These are phyloP conservation scores for Neoboletus magnificus DNA, from an alignment of 768 basidiomycete genomes.

Conservation along the genomic window DNA sequence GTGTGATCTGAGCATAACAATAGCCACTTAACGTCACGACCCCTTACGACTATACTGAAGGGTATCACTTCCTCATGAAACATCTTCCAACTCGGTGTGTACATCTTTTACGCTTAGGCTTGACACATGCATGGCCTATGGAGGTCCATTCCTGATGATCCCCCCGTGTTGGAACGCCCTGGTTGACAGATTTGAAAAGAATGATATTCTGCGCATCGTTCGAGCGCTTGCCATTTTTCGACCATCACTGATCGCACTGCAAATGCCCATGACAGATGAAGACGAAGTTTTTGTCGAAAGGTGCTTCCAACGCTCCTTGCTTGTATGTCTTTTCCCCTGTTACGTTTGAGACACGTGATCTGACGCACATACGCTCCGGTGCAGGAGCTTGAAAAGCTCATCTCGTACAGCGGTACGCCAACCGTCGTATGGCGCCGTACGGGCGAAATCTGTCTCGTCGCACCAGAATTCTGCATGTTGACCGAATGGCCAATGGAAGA, in stretches of 20 bases:
- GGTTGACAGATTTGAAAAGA: slow-evolving; percentile 83
- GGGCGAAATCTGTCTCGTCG: slow-evolving; percentile 95
- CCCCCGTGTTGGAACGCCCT: slow-evolving; percentile 31
- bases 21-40: slow-evolving; percentile 58
- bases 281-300: slow-evolving; percentile 96
- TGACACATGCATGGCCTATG: slow-evolving; percentile 40
- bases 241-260: slow-evolving; percentile 94
- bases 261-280: slow-evolving; percentile 95
- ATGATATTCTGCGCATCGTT: slow-evolving; percentile 91
- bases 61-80: slow-evolving; percentile 96
- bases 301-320: slow-evolving; percentile 89
- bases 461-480: slow-evolving; percentile 93
- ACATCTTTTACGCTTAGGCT: slow-evolving; percentile 31
- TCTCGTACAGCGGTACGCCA: slow-evolving; percentile 95
- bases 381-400: slow-evolving; percentile 94
- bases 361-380: not conserved
- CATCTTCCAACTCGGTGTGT: slow-evolving; percentile 81
- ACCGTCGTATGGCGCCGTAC: slow-evolving; percentile 98
- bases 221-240: slow-evolving; percentile 92
- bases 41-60: slow-evolving; percentile 94
- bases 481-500: slow-evolving; percentile 90
- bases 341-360: not conserved
- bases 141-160: slow-evolving; percentile 35
- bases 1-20: slow-evolving; percentile 54
- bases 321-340: slow-evolving; percentile 47